phyloP scores from a whole-genome alignment of 345 rosid species.

The Rhodamnia rubescens region DNA sequence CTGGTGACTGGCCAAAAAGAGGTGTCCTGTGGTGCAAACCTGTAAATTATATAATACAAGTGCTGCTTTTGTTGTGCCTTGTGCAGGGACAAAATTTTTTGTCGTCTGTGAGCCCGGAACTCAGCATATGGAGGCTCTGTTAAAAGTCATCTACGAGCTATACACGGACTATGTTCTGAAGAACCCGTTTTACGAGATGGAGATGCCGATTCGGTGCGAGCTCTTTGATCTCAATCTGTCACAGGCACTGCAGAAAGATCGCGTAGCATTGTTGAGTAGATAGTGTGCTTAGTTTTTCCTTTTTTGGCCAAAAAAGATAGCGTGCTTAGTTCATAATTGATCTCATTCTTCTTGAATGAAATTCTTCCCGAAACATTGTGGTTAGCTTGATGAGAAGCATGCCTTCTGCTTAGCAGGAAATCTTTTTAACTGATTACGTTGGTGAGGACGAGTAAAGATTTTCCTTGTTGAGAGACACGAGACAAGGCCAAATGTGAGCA shows the following conservation, averaged over 20 bases:
- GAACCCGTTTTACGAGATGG: conserved; percentile 99
- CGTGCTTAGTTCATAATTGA: not conserved
- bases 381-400: not conserved
- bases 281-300: not conserved
- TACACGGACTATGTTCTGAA: conserved; percentile 91
- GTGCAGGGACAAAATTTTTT: conserved; percentile 86
- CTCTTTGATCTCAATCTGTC: conserved; percentile 82
- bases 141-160: conserved; percentile 68
- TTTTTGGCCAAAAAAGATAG: not conserved
- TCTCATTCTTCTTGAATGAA: not conserved
- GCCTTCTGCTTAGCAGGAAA: not conserved
- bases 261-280: conserved; percentile 48
- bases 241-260: conserved; percentile 81
- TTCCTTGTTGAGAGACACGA: not conserved
- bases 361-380: not conserved
- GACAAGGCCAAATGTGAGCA: not conserved
- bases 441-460: not conserved
- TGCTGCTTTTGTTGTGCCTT: not conserved
- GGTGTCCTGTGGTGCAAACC: not conserved
- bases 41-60: not conserved
- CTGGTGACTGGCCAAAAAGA: not conserved
- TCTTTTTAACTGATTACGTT: not conserved
- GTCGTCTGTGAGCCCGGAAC: conserved; percentile 91
- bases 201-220: conserved; percentile 98
- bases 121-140: conserved; percentile 70